Base-by-base conservation (phyloP, 208 protist genomes). In the Angomonas deanei region DNA sequence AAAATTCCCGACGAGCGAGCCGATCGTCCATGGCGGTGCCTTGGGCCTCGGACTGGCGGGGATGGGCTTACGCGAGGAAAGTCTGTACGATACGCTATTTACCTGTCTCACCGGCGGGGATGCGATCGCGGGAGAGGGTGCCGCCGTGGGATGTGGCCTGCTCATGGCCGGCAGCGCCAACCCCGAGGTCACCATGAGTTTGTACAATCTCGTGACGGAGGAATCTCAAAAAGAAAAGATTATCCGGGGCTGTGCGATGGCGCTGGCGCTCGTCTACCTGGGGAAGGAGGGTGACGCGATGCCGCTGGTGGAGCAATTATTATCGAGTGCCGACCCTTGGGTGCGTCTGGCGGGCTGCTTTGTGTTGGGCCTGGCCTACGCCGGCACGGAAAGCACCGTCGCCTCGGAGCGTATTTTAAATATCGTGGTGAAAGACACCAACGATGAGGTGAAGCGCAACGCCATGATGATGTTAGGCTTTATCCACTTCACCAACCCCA, bases 141-240 rank as follows among this genome's bases (percentile, higher is more conserved):
- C 98, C 10, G 97, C 94, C 4, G 69, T 99, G n/a, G 98, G 86
- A 10, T 98, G 99, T 70, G 98, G 98, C 53, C 76, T 99, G 52
- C 70, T 99, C 8, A 98, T 99, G 97, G 76, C 99, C 13, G 99
- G 99, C 59, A 97, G 89, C 38, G 96, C 80, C 38, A 90, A 94
- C 72, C 69, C 74, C 15, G 72, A 70, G 13, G 80, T 86, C 0
- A 70, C 99, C 32, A 64, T 96, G 61, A 96, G 96, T 49, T 95
- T 99, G 81, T 68, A 97, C 38, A 82, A 86, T 56, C 93, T 96
- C 17, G 94, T 86, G 11, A 72, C 69, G 28, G 89, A 99, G 67
- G 96, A 99, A 59, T 99, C 97, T 33, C 88, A 98, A 76, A 99
- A 99, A 76, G 98, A 99, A 80, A 99, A 99, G 86, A 99, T 99